Percentiles rank a stretch among this genome's conserved stretches.
Evolutionary conservation across 768 basidiomycete genomes (phyloP).

Genomic region (Lactifluus pinguis): DNA sequence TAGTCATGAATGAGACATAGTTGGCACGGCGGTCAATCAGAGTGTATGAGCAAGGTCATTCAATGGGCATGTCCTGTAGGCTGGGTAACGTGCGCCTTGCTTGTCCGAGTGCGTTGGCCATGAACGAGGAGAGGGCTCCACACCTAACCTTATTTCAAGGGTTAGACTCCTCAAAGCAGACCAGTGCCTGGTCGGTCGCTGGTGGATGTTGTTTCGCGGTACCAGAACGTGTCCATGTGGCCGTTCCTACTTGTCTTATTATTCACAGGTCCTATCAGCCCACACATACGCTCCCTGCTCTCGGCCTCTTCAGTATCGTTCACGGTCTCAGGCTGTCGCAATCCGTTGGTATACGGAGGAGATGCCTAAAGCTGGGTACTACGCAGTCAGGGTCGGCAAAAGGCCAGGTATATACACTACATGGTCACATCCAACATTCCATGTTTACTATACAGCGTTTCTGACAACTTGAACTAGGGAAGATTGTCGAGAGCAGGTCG

Average conservation of each 20-base stretch:
- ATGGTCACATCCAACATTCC: conserved; percentile 42
- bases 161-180: no score
- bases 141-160: neutral
- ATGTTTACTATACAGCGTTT: neutral
- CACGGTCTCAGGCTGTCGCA: neutral
- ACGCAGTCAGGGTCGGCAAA: conserved; percentile 64
- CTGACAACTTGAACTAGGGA: conserved; percentile 37
- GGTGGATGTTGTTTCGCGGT: neutral
- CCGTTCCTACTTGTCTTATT: neutral
- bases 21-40: no score
- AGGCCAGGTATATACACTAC: conserved; percentile 55
- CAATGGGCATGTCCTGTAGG: no score
- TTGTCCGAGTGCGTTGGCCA: no score
- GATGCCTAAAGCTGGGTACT: conserved; percentile 37
- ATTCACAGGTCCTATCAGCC: neutral
- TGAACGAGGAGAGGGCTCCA: no score
- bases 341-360: neutral
- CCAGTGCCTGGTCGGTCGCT: no score
- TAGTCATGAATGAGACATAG: no score
- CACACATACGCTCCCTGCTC: neutral
- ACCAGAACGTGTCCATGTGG: neutral
- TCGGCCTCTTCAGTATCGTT: neutral
- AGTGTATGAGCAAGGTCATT: no score
- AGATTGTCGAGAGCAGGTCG: conserved; percentile 61
- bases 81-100: no score